Base-by-base conservation (phyloP, 1,284 basidiomycete genomes). In the Garcileccinum viscosum region DNA sequence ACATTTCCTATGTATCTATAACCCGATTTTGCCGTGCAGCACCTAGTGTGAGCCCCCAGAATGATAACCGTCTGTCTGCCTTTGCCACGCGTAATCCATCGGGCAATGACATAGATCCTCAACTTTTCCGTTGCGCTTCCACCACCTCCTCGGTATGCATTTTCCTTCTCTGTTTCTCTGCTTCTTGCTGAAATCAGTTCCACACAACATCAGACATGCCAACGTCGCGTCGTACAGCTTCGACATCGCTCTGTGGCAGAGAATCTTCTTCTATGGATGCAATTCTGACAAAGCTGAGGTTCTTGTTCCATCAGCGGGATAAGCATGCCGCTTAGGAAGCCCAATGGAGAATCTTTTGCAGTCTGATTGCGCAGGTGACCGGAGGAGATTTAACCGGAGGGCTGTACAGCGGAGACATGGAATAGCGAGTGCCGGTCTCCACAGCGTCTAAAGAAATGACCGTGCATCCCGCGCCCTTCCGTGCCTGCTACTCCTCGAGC, bases 401-500 rank as follows among this genome's bases (percentile, higher is more conserved):
- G 19, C 53, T 58, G 6, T 58, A 58, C 5, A 40, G 40, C 17
- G 40, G 40, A 19, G 40, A 19, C n/a, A n/a, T n/a, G n/a, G n/a
- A n/a, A n/a, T n/a, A n/a, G n/a, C n/a, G n/a, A n/a, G n/a, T n/a
- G n/a, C n/a, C n/a, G n/a, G n/a, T 60, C n/a, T 37, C 19, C n/a
- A 50, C 24, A n/a, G 47, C 8, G 24, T 24, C 47, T 24, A 50
- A 42, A 40, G 40, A 42, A 22, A 22, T 42, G 11, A 19, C 30
- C 32, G 53, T 9, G 53, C 40, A 9, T 42, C 53, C 53, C 40
- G 40, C 19, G 40, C 40, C 27, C 12, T 53, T n/a, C 15, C 47
- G 47, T 24, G 47, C 47, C 47, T 58, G 63, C 32, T 80, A 74
- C 7, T 71, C 76, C 38, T 74, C 58, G 17, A 78, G 67, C 70